Base-by-base conservation (phyloP, 2,329 filamentous ascomycete species). In the Stemphylium beticola region DNA sequence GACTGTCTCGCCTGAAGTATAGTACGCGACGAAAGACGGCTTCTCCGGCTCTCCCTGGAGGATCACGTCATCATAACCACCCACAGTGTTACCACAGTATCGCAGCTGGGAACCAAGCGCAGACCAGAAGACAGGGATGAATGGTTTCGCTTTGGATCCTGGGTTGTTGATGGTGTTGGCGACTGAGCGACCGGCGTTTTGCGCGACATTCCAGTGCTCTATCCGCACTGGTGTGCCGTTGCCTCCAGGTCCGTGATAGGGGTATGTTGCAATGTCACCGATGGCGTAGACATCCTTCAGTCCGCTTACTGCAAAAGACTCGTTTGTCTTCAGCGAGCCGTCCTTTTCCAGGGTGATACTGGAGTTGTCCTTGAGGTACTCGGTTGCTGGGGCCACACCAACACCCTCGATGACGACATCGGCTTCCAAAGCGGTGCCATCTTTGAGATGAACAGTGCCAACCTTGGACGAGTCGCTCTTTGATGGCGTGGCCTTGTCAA, bases 161-260 rank as follows among this genome's bases (percentile, higher is more conserved):
- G 88, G 84, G 66, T 89, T 81, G 62, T 87, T 83, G 69, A 99
- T 96, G 66, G 90, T 85, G 47, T 82, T 82, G 1, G 92, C 95
- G 1, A 89, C 93, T 20, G 84, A 83, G 38, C 93, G 90, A 2
- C 95, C 95, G 1, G 91, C 83, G 69, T 98, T 97, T 72, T 98
- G 95, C 4, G 95, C 95, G 2, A 99, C 95, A 76, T 97, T 93
- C 95, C 95, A 99, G 75, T 99, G 95, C 81, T 99, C 95, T 71
- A 98, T 97, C 60, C 95, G 88, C 0, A 89, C 85, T 15, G 83
- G 82, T 39, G 82, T 82, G 58, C 90, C 91, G 14, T 89, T 83
- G 22, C 91, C 89, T 20, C 91, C 92, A 0, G 95, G 95, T 1
- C 95, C 95, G 74, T 91, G 84, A 79, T 99, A 99, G 0, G 95